Conservation (phyloP, 208 protist genomes). For the Porcisia hertigi region DNA sequence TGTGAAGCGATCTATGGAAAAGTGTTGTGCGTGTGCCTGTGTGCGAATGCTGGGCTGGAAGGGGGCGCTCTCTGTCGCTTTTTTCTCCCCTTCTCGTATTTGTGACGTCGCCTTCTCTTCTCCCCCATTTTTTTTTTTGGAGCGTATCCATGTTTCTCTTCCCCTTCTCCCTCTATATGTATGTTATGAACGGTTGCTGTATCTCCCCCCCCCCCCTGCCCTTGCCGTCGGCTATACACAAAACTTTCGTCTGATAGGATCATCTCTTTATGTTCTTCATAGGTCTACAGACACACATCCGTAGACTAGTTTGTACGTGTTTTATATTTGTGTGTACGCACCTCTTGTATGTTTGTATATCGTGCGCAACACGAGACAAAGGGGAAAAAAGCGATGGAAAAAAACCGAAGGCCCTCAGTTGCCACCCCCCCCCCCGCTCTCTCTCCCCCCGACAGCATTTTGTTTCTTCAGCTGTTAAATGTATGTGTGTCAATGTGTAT, state of each 20-base stretch:
- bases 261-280: too few relatives aligned
- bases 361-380: background rate
- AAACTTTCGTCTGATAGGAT: too few relatives aligned
- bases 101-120: background rate
- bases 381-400: background rate
- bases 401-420: background rate
- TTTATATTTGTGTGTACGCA: background rate
- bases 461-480: background rate
- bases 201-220: background rate
- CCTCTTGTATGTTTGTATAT: background rate
- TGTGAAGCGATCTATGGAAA: background rate
- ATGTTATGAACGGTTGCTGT: background rate
- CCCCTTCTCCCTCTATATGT: background rate
- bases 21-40: background rate
- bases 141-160: background rate
- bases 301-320: background rate
- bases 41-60: too few relatives aligned
- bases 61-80: background rate
- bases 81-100: constrained; percentile 8
- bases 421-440: background rate
- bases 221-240: background rate
- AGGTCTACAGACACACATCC: constrained; percentile 1
- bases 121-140: background rate
- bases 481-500: background rate
- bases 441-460: background rate